Evolutionary conservation across 257 asterid species (phyloP), one percentile per base, ranked within the genome.

Genomic region (Fraxinus excelsior): DNA sequence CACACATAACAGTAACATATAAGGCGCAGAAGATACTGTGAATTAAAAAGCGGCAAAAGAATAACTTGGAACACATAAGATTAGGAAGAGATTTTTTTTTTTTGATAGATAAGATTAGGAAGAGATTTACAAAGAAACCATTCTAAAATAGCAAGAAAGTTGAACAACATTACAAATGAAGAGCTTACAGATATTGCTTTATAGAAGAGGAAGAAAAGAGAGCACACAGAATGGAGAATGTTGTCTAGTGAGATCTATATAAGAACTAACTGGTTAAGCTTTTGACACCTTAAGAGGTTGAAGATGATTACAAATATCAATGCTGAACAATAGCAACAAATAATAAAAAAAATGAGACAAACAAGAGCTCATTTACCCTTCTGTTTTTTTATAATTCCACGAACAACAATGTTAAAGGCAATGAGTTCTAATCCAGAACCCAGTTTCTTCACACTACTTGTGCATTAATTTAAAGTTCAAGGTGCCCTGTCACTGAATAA

Each of bases 401-500:
- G 14, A 37, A 70, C 13, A 25, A 60, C 29, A 71, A 62, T 31
- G 81, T 60, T 28, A 62, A 21, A 7, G 34, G 19, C 53, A 16
- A 62, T 25, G 18, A 25, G 32, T 21, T 26, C 51, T 23, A 16
- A 72, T 34, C 44, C 16, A 0, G 18, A 23, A 67, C 44, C 44
- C 42, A 68, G 35, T 67, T 74, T 75, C 60, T 70, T 62, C 25
- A 62, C 7, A 3, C 32, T 74, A 40, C 37, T 38, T 49, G 58
- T 10, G 8, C 19, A 58, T 40, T 56, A 21, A 74, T 28, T 56
- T 70, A 26, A 19, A 56, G n/a, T 75, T 70, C 28, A 7, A 32
- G 74, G 28, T 56, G 65, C 64, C 11, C 11, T 53, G 14, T 40
- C 16, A 71, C 66, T 38, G 60, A 77, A 38, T 56, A 56, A 18